A percentile compares a stretch with the other conserved stretches of the same genome.
These are phyloP conservation scores for Seminavis robusta DNA, from an alignment of 108 stramenopile genomes.

Conservation along the genomic window DNA sequence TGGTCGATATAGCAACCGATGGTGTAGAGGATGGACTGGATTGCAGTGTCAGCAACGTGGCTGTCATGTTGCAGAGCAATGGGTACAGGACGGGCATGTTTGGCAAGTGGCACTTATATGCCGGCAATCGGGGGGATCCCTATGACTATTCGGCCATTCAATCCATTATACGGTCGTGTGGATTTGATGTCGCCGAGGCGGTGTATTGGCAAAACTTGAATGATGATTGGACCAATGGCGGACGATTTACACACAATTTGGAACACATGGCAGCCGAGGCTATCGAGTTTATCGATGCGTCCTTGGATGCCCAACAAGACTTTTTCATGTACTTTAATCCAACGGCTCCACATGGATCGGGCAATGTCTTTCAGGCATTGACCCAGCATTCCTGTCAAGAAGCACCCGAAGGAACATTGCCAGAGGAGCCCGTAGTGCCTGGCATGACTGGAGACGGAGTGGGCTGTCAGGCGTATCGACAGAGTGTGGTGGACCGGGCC, in stretches of 20 bases:
- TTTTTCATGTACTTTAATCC: slow-evolving; percentile 50
- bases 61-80: slow-evolving; percentile 17
- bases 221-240: slow-evolving; percentile 4
- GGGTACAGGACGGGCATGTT: slow-evolving; percentile 25
- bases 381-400: slow-evolving; percentile 13
- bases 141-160: slow-evolving; percentile 3
- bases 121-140: not conserved
- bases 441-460: slow-evolving; percentile 13
- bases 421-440: slow-evolving; percentile 5
- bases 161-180: slow-evolving; percentile 2
- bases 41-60: slow-evolving; percentile 20
- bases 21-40: slow-evolving; percentile 5
- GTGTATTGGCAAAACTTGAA: slow-evolving; percentile 21
- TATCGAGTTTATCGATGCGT: slow-evolving; percentile 22
- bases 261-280: slow-evolving; percentile 21
- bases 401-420: slow-evolving; percentile 14
- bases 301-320: slow-evolving; percentile 10
- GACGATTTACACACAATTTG: slow-evolving; percentile 30
- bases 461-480: slow-evolving; percentile 16
- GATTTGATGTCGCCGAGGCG: slow-evolving; percentile 17
- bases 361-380: slow-evolving; percentile 18
- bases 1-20: slow-evolving; percentile 17
- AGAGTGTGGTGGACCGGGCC: slow-evolving; percentile 12
- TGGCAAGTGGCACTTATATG: slow-evolving; percentile 35
- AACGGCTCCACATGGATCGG: slow-evolving; percentile 31